phyloP scores from a whole-genome alignment of 78 protist genomes.

The Dictyostelium discoideum region dicty_2.7 NC_007091.3:561001-561500 shows the following conservation, averaged over 20 bases:
- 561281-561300: background rate
- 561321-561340: constrained; percentile 14
- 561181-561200: constrained; percentile 48
- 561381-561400: background rate
- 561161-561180: constrained; percentile 7
- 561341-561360: constrained; percentile 16
- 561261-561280: constrained; percentile 43
- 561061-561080: constrained; percentile 5
- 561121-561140: background rate
- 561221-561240: constrained; percentile 12
- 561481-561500: constrained; percentile 31
- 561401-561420: constrained; percentile 26
- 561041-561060: background rate
- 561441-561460: constrained; percentile 58
- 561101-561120: background rate
- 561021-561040: background rate
- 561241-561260: constrained; percentile 9
- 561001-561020: background rate
- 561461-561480: constrained; percentile 17
- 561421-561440: constrained; percentile 41
- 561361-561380: constrained; percentile 10
- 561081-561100: constrained; percentile 26
- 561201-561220: constrained; percentile 41
- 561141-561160: constrained; percentile 12
- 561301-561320: background rate